A percentile compares a stretch with the other conserved stretches of the same genome.
Evolutionary conservation across 306 rosid genomes (phyloP).

Genomic region (Calophaca sinica): DNA sequence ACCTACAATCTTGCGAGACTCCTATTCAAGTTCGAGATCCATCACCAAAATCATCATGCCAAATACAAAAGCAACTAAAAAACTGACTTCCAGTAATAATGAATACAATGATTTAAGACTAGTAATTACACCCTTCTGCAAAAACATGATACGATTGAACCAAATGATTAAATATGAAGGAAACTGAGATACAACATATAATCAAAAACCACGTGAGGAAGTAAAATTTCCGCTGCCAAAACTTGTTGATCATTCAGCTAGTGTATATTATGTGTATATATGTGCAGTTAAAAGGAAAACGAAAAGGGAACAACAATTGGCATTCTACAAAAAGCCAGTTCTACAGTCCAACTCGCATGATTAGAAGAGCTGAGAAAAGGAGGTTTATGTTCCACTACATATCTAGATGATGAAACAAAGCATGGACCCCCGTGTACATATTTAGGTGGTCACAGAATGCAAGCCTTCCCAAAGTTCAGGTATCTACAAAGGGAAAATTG

Average conservation of each 20-base stretch:
- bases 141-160: neutral
- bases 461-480: slow-evolving; percentile 49
- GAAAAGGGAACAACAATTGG: neutral
- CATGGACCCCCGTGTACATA: slow-evolving; percentile 38
- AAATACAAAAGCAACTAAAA: too few species aligned
- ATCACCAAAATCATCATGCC: neutral
- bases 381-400: slow-evolving; percentile 43
- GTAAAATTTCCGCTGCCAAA: slow-evolving; percentile 16
- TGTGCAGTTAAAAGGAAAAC: neutral
- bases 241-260: neutral
- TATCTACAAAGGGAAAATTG: slow-evolving; percentile 56
- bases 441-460: neutral
- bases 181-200: neutral
- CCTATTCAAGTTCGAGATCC: neutral
- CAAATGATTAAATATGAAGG: neutral
- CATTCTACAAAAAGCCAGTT: slow-evolving; percentile 19
- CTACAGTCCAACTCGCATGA: slow-evolving; percentile 26
- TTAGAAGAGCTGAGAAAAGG: neutral
- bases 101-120: neutral
- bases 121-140: neutral
- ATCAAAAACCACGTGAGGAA: neutral
- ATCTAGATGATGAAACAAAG: too few species aligned
- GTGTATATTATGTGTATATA: neutral
- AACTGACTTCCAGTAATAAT: too few species aligned
- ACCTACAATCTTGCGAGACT: neutral